Percentiles rank a stretch among this genome's conserved stretches.
These are phyloP conservation scores for Dactylellina drechsleri DNA, from an alignment of 2,329 filamentous ascomycete species.

Conservation along the genomic window DNA sequence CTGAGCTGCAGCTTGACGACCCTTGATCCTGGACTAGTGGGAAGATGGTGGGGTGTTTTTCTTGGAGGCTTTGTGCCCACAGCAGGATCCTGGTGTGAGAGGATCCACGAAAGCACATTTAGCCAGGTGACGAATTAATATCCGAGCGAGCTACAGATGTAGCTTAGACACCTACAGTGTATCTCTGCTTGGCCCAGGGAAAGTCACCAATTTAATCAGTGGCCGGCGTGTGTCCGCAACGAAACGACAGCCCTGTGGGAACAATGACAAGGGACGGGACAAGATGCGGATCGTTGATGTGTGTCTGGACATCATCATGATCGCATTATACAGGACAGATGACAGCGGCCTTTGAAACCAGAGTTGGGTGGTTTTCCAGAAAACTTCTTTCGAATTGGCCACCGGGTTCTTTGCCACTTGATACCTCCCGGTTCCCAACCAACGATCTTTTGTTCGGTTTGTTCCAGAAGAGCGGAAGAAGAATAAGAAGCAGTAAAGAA, in stretches of 20 bases:
- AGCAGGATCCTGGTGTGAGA: conserved; percentile 45
- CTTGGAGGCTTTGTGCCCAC: conserved; percentile 26
- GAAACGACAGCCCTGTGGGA: conserved; percentile 52
- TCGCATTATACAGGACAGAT: conserved; percentile 54
- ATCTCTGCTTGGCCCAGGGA: conserved; percentile 23
- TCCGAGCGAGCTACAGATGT: conserved; percentile 41
- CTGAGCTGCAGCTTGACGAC: conserved; percentile 50
- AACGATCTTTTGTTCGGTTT: conserved; percentile 5
- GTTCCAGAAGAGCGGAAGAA: conserved; percentile 29
- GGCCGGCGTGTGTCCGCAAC: conserved; percentile 51
- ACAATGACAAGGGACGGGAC: conserved; percentile 53
- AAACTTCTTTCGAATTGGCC: conserved; percentile 52
- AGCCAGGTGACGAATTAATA: conserved; percentile 55
- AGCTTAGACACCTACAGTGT: conserved; percentile 25
- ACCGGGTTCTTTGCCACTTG: conserved; percentile 50
- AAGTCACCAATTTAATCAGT: conserved; percentile 25
- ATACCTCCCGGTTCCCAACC: conserved; percentile 5
- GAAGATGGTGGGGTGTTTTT: conserved; percentile 55
- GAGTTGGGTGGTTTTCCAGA: conserved; percentile 45
- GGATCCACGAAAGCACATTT: conserved; percentile 51
- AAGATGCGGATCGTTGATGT: conserved; percentile 53
- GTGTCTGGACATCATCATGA: conserved; percentile 53
- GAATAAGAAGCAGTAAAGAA: conserved; percentile 6
- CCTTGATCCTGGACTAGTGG: conserved; percentile 51
- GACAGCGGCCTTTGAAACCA: conserved; percentile 18